Conservation (phyloP, 2,329 filamentous ascomycete species). For the Cladosporium colombiae region DNA sequence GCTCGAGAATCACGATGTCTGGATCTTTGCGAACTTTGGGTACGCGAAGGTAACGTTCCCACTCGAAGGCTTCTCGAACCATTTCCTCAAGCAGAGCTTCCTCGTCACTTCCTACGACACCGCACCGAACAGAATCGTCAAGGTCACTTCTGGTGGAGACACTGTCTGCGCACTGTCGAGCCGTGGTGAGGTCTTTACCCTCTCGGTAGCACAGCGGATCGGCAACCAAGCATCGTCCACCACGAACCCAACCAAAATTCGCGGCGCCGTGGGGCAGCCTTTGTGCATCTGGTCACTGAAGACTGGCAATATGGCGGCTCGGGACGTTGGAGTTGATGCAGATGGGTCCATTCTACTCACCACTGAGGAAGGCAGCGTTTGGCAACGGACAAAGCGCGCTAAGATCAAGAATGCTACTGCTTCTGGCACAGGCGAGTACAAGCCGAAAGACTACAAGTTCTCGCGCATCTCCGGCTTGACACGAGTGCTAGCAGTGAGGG, state of each 20-base stretch:
- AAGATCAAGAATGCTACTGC: conserved; percentile 71
- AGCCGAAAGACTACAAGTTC: conserved; percentile 91
- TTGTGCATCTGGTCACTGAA: conserved; percentile 85
- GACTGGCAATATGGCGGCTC: conserved; percentile 79
- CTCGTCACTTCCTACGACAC: conserved; percentile 66
- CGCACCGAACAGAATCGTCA: conserved; percentile 67
- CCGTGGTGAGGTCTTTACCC: conserved; percentile 83
- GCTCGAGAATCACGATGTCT: conserved; percentile 83
- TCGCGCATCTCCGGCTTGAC: conserved; percentile 86
- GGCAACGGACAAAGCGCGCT: conserved; percentile 79
- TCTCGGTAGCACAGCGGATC: conserved; percentile 69
- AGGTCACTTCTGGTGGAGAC: conserved; percentile 82
- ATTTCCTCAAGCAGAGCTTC: conserved; percentile 66
- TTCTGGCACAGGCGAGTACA: conserved; percentile 55
- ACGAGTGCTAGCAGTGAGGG: conserved; percentile 78
- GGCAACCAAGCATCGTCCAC: conserved; percentile 72
- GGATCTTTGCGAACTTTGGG: conserved; percentile 92
- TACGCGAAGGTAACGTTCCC: conserved; percentile 90
- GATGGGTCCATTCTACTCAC: conserved; percentile 94
- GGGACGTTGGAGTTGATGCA: conserved; percentile 84
- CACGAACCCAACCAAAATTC: conserved; percentile 89
- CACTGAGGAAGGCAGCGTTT: conserved; percentile 88
- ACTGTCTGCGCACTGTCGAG: conserved; percentile 86
- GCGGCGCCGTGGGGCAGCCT: conserved; percentile 74
- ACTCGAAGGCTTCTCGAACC: conserved; percentile 70